Evolutionary conservation across 306 rosid genomes (phyloP).

Genomic region (Corylus americana): DNA sequence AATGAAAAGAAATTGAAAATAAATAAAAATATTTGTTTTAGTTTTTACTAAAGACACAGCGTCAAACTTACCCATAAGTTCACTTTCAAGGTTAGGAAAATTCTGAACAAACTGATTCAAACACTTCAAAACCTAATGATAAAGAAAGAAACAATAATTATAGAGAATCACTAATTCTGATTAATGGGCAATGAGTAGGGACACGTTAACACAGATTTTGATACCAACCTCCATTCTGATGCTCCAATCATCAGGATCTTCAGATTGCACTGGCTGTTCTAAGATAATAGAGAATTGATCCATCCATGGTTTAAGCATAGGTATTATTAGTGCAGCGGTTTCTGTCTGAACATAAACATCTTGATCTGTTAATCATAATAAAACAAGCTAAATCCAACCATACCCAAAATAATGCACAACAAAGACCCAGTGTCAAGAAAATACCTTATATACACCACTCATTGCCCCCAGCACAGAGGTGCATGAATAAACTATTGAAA

Average conservation of each 20-base stretch:
- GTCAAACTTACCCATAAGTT: constrained; percentile 60
- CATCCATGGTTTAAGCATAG: constrained; percentile 90
- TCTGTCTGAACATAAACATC: constrained; percentile 66
- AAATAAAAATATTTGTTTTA: constrained; percentile 14
- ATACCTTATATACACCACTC: constrained; percentile 86
- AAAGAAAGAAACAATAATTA: constrained; percentile 18
- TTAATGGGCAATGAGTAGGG: constrained; percentile 3
- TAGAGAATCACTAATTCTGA: constrained; percentile 11
- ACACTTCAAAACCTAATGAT: constrained; percentile 85
- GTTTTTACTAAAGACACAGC: constrained; percentile 2
- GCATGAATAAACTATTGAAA: constrained; percentile 83
- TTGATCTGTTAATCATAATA: constrained; percentile 41
- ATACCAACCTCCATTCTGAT: constrained; percentile 77
- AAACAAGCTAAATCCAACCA: constrained; percentile 30
- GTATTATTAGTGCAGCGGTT: constrained; percentile 55
- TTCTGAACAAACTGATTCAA: constrained; percentile 85
- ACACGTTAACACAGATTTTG: neutral
- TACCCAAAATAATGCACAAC: constrained; percentile 20
- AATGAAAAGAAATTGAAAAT: constrained; percentile 19
- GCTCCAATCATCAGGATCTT: constrained; percentile 94
- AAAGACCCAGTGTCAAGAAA: constrained; percentile 29
- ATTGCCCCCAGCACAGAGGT: constrained; percentile 78
- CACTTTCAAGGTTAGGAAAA: constrained; percentile 71
- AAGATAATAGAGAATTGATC: constrained; percentile 70
- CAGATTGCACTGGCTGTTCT: constrained; percentile 67